Conservation (phyloP, 2,329 filamentous ascomycete species). For the Pestalotiopsis sp. region DNA sequence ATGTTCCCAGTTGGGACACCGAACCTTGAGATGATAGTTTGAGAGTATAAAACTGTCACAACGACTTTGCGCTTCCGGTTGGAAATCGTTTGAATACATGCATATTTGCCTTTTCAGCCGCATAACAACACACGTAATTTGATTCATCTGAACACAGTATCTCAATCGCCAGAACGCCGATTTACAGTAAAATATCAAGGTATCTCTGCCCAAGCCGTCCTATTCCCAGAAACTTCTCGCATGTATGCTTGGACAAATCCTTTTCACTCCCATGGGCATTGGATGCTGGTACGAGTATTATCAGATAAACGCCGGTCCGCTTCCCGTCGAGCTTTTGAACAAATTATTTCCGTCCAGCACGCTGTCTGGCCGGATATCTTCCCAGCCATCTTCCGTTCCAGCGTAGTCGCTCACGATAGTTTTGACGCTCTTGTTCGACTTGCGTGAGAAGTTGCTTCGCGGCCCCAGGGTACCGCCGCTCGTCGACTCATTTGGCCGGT, state of each 20-base stretch:
- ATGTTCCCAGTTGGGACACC: too few relatives aligned
- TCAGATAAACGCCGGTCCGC: constrained; percentile 12
- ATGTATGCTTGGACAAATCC: background rate
- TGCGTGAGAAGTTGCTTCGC: background rate
- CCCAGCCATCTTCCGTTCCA: constrained; percentile 15
- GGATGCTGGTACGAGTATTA: background rate
- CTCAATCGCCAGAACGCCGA: background rate
- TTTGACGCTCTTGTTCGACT: constrained; percentile 5
- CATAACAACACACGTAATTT: too few relatives aligned
- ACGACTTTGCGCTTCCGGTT: too few relatives aligned
- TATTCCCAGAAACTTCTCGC: background rate
- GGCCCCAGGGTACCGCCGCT: background rate
- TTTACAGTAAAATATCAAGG: background rate
- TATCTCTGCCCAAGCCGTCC: background rate
- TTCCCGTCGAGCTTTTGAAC: constrained; percentile 4
- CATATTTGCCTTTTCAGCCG: too few relatives aligned
- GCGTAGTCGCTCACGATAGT: background rate
- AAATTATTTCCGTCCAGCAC: background rate
- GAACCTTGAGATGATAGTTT: too few relatives aligned
- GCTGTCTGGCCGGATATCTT: constrained; percentile 13
- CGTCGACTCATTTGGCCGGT: constrained; percentile 8
- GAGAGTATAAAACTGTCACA: too few relatives aligned
- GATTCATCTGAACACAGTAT: background rate
- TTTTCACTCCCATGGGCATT: background rate
- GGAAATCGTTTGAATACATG: too few relatives aligned